Evolutionary conservation across 1,284 basidiomycete genomes (phyloP).

Genomic region (Pseudozyma thailandica): DNA sequence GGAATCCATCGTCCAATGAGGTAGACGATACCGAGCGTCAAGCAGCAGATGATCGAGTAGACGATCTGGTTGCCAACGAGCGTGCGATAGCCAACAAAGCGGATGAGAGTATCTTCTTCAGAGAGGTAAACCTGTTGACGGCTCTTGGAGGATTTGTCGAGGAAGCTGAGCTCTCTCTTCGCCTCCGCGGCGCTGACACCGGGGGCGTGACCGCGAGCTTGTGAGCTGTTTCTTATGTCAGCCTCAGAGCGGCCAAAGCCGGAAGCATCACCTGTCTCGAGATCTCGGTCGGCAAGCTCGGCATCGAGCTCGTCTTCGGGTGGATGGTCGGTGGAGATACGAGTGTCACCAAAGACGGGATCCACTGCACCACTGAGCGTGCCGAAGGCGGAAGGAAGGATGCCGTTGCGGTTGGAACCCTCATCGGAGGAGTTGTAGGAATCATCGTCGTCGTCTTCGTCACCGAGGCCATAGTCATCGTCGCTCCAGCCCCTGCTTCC

Average conservation of each 20-base stretch:
- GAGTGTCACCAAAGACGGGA: conserved; percentile 63
- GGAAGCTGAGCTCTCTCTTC: conserved; percentile 48
- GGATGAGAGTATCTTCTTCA: conserved; percentile 90
- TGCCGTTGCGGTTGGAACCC: conserved; percentile 44
- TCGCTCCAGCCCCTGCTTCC: conserved; percentile 47
- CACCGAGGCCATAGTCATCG: conserved; percentile 53
- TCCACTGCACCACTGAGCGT: conserved; percentile 58
- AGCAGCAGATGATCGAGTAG: conserved; percentile 79
- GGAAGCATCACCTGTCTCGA: conserved; percentile 31
- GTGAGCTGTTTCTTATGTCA: conserved; percentile 17
- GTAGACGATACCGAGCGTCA: conserved; percentile 80
- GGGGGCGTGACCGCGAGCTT: conserved; percentile 4
- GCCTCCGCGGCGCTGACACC: conserved; percentile 9
- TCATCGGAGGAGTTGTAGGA: conserved; percentile 54
- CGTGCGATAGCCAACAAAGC: conserved; percentile 88
- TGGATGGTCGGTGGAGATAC: conserved; percentile 52
- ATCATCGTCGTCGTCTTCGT: conserved; percentile 45
- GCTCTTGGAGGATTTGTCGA: conserved; percentile 60
- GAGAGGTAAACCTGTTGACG: conserved; percentile 86
- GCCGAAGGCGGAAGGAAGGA: conserved; percentile 64
- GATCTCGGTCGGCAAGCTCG: conserved; percentile 49
- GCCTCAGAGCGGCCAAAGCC: conserved; percentile 45
- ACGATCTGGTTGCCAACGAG: conserved; percentile 75
- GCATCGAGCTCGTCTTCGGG: conserved; percentile 60
- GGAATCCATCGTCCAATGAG: conserved; percentile 95